Evolutionary conservation across 257 asterid genomes (phyloP).

Genomic region (Nicotiana undulata): DNA sequence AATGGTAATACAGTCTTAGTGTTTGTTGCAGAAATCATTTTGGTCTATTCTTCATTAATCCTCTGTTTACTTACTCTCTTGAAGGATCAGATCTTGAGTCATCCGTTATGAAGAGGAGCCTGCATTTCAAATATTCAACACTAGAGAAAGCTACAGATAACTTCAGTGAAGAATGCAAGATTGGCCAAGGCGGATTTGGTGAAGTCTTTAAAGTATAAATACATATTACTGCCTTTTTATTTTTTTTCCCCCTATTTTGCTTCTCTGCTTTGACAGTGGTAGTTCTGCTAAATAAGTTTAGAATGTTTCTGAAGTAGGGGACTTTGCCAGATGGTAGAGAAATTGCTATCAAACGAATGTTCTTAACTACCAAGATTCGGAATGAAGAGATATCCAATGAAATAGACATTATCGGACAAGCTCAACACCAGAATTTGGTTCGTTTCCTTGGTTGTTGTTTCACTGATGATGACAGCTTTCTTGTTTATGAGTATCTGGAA

Average conservation of each 20-base stretch:
- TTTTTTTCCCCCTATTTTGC: neutral
- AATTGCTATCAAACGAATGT: slow-evolving; percentile 11
- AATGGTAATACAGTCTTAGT: neutral
- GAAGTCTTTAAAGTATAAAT: slow-evolving; percentile 13
- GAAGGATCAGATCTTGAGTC: slow-evolving; percentile 6
- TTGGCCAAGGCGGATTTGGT: slow-evolving; percentile 19
- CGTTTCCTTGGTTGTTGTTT: slow-evolving; percentile 14
- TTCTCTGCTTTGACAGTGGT: neutral
- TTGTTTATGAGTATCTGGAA: slow-evolving; percentile 9
- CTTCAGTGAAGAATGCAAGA: slow-evolving; percentile 5
- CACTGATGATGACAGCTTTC: slow-evolving; percentile 3
- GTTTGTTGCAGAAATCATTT: too few relatives aligned
- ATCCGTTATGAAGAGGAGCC: slow-evolving; percentile 7
- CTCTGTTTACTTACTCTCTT: neutral
- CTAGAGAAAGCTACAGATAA: slow-evolving; percentile 12
- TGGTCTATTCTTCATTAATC: too few relatives aligned
- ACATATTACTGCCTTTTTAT: neutral
- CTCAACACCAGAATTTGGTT: slow-evolving; percentile 13
- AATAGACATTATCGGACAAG: slow-evolving; percentile 6
- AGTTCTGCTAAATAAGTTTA: neutral
- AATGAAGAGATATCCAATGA: slow-evolving; percentile 13
- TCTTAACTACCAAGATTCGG: slow-evolving; percentile 8
- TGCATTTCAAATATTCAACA: slow-evolving; percentile 14
- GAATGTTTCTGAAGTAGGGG: slow-evolving; percentile 10
- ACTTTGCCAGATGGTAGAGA: slow-evolving; percentile 13